A percentile compares a stretch with the other conserved stretches of the same genome.
phyloP scores from a whole-genome alignment of 441 rosid species.

The Manihot esculenta region DNA sequence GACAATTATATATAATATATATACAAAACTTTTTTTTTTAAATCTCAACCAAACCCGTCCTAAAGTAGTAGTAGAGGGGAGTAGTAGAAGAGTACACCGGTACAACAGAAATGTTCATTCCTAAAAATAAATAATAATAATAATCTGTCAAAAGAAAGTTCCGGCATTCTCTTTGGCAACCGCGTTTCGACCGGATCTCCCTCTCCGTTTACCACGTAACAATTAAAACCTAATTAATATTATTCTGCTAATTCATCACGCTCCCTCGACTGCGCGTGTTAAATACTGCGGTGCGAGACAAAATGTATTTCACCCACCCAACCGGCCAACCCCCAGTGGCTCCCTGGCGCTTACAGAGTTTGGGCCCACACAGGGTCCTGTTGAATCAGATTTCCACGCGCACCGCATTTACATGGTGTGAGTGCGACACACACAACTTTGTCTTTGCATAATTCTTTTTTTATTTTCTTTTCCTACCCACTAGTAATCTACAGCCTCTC shows the following conservation, averaged over 20 bases:
- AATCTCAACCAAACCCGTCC: no score
- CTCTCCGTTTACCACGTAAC: neutral
- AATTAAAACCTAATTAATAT: no score
- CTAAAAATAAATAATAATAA: no score
- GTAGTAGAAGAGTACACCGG: no score
- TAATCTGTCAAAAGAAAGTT: conserved; percentile 46
- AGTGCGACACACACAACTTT: no score
- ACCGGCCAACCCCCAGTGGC: no score
- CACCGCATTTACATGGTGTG: neutral
- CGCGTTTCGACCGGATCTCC: no score
- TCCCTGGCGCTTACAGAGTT: conserved; percentile 25
- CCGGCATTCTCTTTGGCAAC: conserved; percentile 54
- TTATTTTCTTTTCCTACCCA: neutral
- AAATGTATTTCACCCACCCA: conserved; percentile 28
- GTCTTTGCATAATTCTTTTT: no score
- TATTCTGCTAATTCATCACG: conserved; percentile 16
- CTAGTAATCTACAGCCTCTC: neutral
- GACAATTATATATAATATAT: no score
- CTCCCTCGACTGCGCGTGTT: conserved; percentile 28
- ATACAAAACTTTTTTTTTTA: no score
- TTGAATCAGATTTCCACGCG: conserved; percentile 33
- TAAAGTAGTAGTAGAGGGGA: no score
- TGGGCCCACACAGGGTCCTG: conserved; percentile 22
- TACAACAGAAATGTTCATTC: no score
- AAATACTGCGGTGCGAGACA: conserved; percentile 31